These are phyloP conservation scores for Chaetothyriales sp. DNA, from an alignment of 2,329 filamentous ascomycete species.

Conservation along the genomic window DNA sequence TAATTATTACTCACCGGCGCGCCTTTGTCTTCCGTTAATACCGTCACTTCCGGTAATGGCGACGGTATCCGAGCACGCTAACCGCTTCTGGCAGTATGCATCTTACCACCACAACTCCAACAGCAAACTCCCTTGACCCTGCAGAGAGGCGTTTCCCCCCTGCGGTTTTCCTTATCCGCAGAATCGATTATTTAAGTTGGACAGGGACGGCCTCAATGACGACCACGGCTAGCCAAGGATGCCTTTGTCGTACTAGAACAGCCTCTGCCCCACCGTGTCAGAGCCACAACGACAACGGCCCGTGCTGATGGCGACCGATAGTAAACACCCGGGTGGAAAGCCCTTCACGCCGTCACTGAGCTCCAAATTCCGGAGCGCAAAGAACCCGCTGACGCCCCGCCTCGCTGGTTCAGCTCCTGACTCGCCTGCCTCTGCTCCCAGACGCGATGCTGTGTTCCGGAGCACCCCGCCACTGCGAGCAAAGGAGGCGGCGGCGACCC, in stretches of 20 bases:
- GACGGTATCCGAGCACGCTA: background rate
- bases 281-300: background rate
- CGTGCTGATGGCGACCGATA: background rate
- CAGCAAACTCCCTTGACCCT: background rate
- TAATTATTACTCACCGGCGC: background rate
- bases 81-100: background rate
- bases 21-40: background rate
- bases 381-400: constrained; percentile 46
- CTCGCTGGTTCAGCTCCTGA: constrained; percentile 34
- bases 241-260: background rate
- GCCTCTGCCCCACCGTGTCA: background rate
- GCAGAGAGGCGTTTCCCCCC: background rate
- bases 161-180: background rate
- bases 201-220: background rate
- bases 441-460: constrained; percentile 9
- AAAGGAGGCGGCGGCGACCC: constrained; percentile 31
- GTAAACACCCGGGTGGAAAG: constrained; percentile 20
- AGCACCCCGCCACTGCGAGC: constrained; percentile 7
- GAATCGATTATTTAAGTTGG: background rate
- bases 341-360: constrained; percentile 57
- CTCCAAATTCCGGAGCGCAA: constrained; percentile 42
- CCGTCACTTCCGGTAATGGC: background rate
- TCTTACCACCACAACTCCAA: background rate
- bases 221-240: background rate
- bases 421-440: constrained; percentile 22